These are phyloP conservation scores for Brassica incana DNA, from an alignment of 345 rosid species.

Conservation along the genomic window DNA sequence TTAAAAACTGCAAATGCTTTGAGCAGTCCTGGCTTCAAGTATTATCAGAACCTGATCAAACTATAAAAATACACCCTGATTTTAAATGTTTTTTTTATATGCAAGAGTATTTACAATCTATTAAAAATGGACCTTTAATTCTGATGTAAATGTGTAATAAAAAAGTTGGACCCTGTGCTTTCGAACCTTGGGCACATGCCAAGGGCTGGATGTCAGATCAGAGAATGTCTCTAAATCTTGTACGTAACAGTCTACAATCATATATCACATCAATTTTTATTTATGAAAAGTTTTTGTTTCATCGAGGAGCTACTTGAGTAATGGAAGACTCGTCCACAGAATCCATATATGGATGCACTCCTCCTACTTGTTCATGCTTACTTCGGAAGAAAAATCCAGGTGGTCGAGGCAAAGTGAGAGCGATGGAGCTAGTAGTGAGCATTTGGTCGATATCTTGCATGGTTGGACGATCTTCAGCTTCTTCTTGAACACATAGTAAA, in stretches of 20 bases:
- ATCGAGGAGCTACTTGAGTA: not conserved
- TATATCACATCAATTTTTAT: not conserved
- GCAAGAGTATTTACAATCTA: too few relatives aligned
- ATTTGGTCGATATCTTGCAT: not conserved
- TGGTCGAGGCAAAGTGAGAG: not conserved
- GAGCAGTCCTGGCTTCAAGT: too few relatives aligned
- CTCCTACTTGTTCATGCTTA: not conserved
- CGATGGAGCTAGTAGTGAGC: not conserved
- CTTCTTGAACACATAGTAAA: not conserved
- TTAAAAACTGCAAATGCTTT: too few relatives aligned
- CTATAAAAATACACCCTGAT: too few relatives aligned
- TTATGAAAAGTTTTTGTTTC: not conserved
- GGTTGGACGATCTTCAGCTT: not conserved
- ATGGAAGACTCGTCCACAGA: not conserved
- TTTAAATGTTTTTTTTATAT: too few relatives aligned
- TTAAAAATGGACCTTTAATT: too few relatives aligned
- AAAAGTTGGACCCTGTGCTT: too few relatives aligned
- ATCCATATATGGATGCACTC: not conserved
- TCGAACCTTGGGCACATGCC: too few relatives aligned
- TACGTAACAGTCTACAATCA: not conserved
- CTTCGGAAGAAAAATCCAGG: not conserved
- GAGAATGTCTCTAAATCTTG: not conserved
- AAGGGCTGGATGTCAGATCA: too few relatives aligned
- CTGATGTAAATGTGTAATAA: too few relatives aligned
- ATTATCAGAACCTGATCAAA: too few relatives aligned